A percentile compares a stretch with the other conserved stretches of the same genome.
Conservation (phyloP, 805 yeast species). For the Candida krabiensis region DNA sequence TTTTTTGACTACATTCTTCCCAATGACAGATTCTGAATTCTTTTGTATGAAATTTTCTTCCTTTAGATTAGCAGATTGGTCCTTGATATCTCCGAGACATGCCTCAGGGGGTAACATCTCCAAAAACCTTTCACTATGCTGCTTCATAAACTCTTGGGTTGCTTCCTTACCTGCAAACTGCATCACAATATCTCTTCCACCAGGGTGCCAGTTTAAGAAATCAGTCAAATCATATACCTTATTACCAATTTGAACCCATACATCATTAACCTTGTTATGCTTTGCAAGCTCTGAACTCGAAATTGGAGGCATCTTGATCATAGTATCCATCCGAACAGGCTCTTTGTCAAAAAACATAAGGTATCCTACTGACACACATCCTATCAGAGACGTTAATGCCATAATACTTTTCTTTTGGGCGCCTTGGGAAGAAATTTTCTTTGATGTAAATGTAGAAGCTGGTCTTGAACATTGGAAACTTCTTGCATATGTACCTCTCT, state of each 20-base stretch:
- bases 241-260: constrained; percentile 37
- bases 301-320: not conserved
- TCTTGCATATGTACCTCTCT: no score
- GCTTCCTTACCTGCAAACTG: constrained; percentile 45
- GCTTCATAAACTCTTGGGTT: constrained; percentile 34
- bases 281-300: not conserved
- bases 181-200: constrained; percentile 39
- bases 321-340: not conserved
- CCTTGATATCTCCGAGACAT: constrained; percentile 26
- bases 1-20: no score
- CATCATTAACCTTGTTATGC: constrained; percentile 24
- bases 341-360: not conserved
- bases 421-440: not conserved
- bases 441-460: no score
- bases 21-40: no score
- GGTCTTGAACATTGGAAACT: no score
- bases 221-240: constrained; percentile 37
- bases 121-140: constrained; percentile 21
- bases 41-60: no score
- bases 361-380: not conserved
- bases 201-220: constrained; percentile 38
- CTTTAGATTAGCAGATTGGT: no score
- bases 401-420: not conserved
- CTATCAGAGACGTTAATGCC: not conserved
- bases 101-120: constrained; percentile 19